Evolutionary conservation across 2,329 filamentous ascomycete species (phyloP).

Genomic region (Aspergillus cejpii): DNA sequence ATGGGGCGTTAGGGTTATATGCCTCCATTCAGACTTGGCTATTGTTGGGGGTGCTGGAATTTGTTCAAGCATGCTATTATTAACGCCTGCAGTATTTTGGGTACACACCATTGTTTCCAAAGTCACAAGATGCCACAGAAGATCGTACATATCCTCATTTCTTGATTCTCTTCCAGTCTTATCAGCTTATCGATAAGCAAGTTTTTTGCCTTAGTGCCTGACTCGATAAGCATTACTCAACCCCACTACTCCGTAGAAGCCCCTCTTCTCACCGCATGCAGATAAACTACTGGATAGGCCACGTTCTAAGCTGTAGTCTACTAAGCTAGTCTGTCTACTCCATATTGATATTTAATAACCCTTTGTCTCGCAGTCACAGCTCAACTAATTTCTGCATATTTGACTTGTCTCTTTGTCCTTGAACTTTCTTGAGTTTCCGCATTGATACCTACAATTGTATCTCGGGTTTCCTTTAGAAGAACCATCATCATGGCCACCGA

Average conservation of each 20-base stretch:
- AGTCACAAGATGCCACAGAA: neutral
- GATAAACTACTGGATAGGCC: slow-evolving; percentile 17
- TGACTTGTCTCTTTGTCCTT: slow-evolving; percentile 6
- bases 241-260: neutral
- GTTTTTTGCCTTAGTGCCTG: slow-evolving; percentile 3
- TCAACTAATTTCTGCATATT: slow-evolving; percentile 1
- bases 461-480: neutral
- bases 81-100: too few species aligned
- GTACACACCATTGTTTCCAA: too few species aligned
- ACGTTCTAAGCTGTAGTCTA: slow-evolving; percentile 3
- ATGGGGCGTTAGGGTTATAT: slow-evolving; percentile 22
- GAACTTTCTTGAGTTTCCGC: slow-evolving; percentile 3
- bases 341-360: slow-evolving; percentile 14
- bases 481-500: slow-evolving; percentile 24
- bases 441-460: too few species aligned
- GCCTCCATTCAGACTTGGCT: too few species aligned
- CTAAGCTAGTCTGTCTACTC: slow-evolving; percentile 7
- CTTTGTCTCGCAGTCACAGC: slow-evolving; percentile 4
- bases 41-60: neutral
- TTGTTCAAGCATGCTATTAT: neutral
- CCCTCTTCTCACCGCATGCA: slow-evolving; percentile 26
- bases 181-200: slow-evolving; percentile 27
- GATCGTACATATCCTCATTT: too few species aligned
- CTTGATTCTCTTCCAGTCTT: too few species aligned
- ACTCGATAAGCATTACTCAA: neutral